A percentile compares a stretch with the other conserved stretches of the same genome.
These are phyloP conservation scores for Cytidiella melzeri DNA, from an alignment of 768 basidiomycete genomes.

Conservation along the genomic window DNA sequence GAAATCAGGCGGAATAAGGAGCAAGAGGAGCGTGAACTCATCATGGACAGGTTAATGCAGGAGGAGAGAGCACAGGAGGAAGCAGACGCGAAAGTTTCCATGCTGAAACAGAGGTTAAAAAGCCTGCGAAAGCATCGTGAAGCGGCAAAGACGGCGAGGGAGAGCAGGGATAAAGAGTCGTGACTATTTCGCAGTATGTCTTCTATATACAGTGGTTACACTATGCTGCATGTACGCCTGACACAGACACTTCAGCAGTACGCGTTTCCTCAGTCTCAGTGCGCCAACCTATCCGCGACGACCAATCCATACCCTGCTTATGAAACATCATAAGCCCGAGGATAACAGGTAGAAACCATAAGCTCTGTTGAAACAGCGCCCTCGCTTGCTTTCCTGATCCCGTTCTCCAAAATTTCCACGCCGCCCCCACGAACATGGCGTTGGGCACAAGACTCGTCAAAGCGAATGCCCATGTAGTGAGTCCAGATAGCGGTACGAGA, in stretches of 20 bases:
- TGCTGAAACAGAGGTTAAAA: constrained; percentile 62
- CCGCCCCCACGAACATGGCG: constrained; percentile 55
- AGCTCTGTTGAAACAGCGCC: constrained; percentile 66
- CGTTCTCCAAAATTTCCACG: constrained; percentile 67
- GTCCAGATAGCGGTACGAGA: constrained; percentile 80
- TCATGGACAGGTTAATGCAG: constrained; percentile 79
- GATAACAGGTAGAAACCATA: constrained; percentile 89
- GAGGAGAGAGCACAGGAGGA: constrained; percentile 87
- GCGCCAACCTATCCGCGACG: constrained; percentile 44
- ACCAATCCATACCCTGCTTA: constrained; percentile 82
- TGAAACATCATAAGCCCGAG: constrained; percentile 93
- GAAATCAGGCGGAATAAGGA: constrained; percentile 46
- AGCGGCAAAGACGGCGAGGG: constrained; percentile 24
- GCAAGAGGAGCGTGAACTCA: constrained; percentile 71
- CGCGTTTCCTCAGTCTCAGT: too few relatives aligned
- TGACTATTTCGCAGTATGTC: neutral
- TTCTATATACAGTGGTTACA: neutral
- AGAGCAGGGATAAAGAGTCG: constrained; percentile 5
- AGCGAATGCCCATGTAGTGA: constrained; percentile 90
- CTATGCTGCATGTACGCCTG: too few relatives aligned
- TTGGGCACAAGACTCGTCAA: constrained; percentile 75
- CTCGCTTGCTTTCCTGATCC: constrained; percentile 77
- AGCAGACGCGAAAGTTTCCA: constrained; percentile 67
- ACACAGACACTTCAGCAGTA: too few relatives aligned
- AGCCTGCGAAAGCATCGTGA: constrained; percentile 45